Conservation (phyloP, 345 rosid genomes). For the Adansonia digitata region DNA sequence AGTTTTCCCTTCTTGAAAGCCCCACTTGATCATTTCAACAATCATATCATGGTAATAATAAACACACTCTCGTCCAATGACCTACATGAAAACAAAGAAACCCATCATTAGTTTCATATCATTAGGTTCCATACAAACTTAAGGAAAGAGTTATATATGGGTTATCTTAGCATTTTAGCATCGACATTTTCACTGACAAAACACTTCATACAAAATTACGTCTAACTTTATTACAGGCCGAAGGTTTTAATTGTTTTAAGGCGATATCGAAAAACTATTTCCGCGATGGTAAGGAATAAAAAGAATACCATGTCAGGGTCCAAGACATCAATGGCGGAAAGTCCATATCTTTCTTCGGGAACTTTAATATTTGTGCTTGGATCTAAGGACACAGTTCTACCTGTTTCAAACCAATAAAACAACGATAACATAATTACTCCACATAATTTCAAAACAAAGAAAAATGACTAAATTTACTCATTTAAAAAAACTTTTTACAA, state of each 20-base stretch:
- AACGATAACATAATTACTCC: neutral
- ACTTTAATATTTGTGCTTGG: conserved; percentile 57
- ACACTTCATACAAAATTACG: neutral
- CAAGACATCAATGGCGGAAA: conserved; percentile 76
- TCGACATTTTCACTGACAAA: neutral
- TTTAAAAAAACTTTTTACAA: neutral
- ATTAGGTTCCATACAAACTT: neutral
- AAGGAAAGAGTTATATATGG: neutral
- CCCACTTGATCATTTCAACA: conserved; percentile 87
- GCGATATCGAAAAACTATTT: neutral
- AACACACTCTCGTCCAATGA: conserved; percentile 78
- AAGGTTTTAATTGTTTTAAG: neutral
- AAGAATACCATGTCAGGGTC: conserved; percentile 89
- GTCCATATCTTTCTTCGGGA: conserved; percentile 89
- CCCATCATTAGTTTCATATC: neutral
- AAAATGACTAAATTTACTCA: neutral
- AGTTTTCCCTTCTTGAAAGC: conserved; percentile 89
- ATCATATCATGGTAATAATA: conserved; percentile 96
- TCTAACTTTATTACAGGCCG: neutral
- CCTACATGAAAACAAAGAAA: conserved; percentile 32
- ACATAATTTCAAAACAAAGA: neutral
- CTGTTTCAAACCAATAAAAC: conserved; percentile 35
- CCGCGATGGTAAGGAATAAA: neutral
- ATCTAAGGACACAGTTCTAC: conserved; percentile 66
- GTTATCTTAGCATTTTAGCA: neutral